phyloP scores from a whole-genome alignment of 2,329 filamentous ascomycete species.

The Penicillium sp. region DNA sequence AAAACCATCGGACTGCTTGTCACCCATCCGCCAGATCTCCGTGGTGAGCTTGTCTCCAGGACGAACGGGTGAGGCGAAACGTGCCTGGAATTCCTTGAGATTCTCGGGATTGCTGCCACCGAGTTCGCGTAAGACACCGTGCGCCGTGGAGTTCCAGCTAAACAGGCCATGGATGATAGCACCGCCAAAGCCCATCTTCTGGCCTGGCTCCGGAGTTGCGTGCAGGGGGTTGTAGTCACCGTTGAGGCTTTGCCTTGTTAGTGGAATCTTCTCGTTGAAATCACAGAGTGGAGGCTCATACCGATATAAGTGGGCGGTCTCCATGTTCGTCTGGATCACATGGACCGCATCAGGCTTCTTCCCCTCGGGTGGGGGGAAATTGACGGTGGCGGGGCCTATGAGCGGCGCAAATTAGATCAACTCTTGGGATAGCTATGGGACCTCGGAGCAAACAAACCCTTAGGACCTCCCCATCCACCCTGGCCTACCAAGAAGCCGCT shows the following conservation, averaged over 20 bases:
- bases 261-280: not conserved
- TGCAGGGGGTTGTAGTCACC: constrained; percentile 94
- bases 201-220: constrained; percentile 74
- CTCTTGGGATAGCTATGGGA: not conserved
- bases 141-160: constrained; percentile 74
- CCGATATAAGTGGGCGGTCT: constrained; percentile 71
- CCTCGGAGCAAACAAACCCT: constrained; percentile 49
- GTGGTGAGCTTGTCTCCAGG: constrained; percentile 77
- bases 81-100: constrained; percentile 79
- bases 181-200: constrained; percentile 87
- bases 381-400: constrained; percentile 60
- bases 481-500: constrained; percentile 77
- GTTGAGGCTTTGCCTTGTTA: constrained; percentile 55
- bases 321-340: constrained; percentile 62
- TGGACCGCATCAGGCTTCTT: constrained; percentile 65
- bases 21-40: constrained; percentile 73
- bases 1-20: constrained; percentile 50
- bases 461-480: constrained; percentile 80
- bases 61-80: constrained; percentile 78
- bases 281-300: constrained; percentile 22
- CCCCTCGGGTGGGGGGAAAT: constrained; percentile 69
- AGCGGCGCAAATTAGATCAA: not conserved
- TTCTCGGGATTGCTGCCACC: constrained; percentile 74
- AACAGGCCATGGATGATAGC: constrained; percentile 85
- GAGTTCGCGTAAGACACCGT: constrained; percentile 65